phyloP scores from a whole-genome alignment of 2,329 filamentous ascomycete species.

The Atkinsonella hypoxylon region DNA sequence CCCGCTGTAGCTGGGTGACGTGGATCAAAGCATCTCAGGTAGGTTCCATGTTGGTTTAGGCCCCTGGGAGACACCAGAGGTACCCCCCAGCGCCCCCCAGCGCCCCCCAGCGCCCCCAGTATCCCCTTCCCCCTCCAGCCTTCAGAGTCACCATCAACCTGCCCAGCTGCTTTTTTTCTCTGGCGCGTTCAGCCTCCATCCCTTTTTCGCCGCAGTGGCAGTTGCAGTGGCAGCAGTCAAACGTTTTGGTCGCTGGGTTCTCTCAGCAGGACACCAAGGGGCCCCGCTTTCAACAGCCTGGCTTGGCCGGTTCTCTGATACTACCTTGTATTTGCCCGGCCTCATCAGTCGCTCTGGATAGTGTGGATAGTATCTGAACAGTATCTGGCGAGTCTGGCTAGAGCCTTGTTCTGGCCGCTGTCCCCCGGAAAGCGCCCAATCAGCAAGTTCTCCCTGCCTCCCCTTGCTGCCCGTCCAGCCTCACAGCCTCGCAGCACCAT shows the following conservation, averaged over 20 bases:
- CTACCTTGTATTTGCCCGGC: background rate
- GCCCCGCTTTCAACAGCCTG: background rate
- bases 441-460: conserved; percentile 2
- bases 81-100: no score
- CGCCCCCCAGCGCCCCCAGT: no score
- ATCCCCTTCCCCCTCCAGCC: no score
- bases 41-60: no score
- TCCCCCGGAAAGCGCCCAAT: conserved; percentile 1
- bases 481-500: background rate
- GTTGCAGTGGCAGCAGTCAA: background rate
- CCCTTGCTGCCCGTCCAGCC: background rate
- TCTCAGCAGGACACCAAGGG: background rate
- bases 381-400: background rate
- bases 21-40: background rate
- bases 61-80: background rate
- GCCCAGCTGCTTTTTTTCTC: background rate
- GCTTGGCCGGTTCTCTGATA: background rate
- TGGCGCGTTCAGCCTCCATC: background rate
- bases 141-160: background rate
- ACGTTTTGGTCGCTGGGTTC: background rate
- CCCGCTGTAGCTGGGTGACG: conserved; percentile 1
- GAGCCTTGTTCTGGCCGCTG: background rate
- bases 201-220: background rate
- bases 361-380: background rate
- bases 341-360: background rate